Evolutionary conservation across 2,329 filamentous ascomycete species (phyloP).

Genomic region (Volutella citrinella): DNA sequence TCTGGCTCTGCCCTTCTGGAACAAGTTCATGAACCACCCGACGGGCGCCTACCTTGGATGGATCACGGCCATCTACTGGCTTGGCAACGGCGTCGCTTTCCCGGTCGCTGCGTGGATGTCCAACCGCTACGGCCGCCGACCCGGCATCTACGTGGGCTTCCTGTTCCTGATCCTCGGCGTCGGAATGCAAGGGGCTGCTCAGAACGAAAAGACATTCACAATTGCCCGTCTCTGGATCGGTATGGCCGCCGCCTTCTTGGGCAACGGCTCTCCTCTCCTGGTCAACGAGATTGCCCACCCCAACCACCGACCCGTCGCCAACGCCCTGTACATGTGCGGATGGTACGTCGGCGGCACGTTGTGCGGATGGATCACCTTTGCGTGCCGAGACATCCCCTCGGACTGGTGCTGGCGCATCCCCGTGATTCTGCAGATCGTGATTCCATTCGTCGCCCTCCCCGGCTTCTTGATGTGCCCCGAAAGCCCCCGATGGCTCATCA

Average conservation of each 20-base stretch:
- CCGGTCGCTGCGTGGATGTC: constrained; percentile 15
- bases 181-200: constrained; percentile 12
- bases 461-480: constrained; percentile 34
- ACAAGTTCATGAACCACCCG: constrained; percentile 17
- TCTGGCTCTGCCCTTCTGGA: constrained; percentile 18
- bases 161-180: constrained; percentile 14
- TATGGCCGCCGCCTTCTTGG: constrained; percentile 12
- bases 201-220: constrained; percentile 16
- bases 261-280: constrained; percentile 13
- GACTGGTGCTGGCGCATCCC: constrained; percentile 24
- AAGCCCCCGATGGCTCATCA: constrained; percentile 30
- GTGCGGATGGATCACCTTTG: constrained; percentile 17
- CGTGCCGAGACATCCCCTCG: constrained; percentile 13
- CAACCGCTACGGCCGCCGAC: constrained; percentile 11
- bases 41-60: constrained; percentile 19
- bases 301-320: constrained; percentile 12
- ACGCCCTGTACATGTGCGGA: constrained; percentile 15
- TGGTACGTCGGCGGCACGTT: constrained; percentile 18
- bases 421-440: constrained; percentile 17
- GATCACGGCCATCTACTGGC: constrained; percentile 23
- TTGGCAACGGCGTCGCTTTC: constrained; percentile 17
- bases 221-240: constrained; percentile 13
- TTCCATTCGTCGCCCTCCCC: constrained; percentile 16
- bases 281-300: constrained; percentile 17
- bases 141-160: constrained; percentile 13